phyloP scores from a whole-genome alignment of 805 yeast species.

The Nakazawaea anatomiae region DNA sequence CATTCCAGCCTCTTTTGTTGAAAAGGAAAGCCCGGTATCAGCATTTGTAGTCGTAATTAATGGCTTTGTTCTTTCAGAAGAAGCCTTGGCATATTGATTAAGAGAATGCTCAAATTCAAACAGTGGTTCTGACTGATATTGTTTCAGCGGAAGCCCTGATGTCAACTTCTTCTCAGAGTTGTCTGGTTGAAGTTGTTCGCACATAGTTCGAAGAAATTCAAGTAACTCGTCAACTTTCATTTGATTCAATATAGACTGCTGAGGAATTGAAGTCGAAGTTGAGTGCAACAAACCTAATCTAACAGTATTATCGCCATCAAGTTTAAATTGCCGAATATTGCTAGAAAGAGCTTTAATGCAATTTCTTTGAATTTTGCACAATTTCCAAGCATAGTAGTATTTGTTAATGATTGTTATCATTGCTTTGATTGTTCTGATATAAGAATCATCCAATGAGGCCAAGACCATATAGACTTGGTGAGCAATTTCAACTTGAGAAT shows the following conservation, averaged over 20 bases:
- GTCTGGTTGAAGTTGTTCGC: no score
- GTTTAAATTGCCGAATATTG: neutral
- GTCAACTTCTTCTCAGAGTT: no score
- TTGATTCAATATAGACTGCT: no score
- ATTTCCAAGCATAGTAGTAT: constrained; percentile 65
- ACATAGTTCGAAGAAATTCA: no score
- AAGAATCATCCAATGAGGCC: neutral
- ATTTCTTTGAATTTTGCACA: constrained; percentile 48
- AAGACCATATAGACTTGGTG: neutral
- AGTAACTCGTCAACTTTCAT: no score
- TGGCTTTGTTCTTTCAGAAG: constrained; percentile 1
- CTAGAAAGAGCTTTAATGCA: constrained; percentile 17
- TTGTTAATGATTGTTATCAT: constrained; percentile 44
- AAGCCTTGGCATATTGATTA: neutral
- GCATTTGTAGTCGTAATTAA: neutral
- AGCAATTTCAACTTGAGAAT: neutral
- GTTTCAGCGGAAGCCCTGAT: no score
- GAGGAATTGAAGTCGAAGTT: no score
- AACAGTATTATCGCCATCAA: no score
- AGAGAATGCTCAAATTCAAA: neutral
- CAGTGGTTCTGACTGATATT: neutral
- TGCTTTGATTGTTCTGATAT: neutral
- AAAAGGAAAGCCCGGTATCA: neutral
- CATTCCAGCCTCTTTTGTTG: neutral
- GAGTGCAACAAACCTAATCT: no score